Percentiles rank a stretch among this genome's conserved stretches.
phyloP scores from a whole-genome alignment of 2,329 filamentous ascomycete species.

The Botryotinia globosa region DNA sequence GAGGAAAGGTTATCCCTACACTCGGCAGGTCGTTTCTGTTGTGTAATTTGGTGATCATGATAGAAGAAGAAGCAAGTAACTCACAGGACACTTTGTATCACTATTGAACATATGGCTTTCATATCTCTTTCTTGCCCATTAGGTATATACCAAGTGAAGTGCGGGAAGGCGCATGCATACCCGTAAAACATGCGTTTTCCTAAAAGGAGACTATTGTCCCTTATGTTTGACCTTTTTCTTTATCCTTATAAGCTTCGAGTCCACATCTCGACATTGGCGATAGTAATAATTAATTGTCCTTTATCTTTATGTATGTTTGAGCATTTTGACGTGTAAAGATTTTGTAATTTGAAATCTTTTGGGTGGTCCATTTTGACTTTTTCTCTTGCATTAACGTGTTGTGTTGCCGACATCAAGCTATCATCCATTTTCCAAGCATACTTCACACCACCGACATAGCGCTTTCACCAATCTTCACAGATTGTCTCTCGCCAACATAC shows the following conservation, averaged over 20 bases:
- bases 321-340: neutral
- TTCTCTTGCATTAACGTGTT: neutral
- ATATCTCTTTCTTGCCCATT: neutral
- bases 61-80: neutral
- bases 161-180: neutral
- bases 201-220: neutral
- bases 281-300: neutral
- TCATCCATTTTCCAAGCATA: neutral
- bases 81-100: neutral
- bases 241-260: neutral
- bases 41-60: neutral
- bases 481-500: neutral
- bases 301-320: conserved; percentile 7
- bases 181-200: neutral
- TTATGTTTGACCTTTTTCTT: neutral
- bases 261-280: neutral
- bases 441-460: neutral
- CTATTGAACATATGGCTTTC: neutral
- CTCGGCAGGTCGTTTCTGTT: neutral
- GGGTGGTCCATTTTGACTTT: neutral
- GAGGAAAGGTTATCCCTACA: neutral
- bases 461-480: neutral
- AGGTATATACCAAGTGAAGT: neutral
- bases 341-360: conserved; percentile 1
- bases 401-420: conserved; percentile 1